phyloP scores from a whole-genome alignment of 352 stramenopile genomes.

The Pythium biforme region DNA sequence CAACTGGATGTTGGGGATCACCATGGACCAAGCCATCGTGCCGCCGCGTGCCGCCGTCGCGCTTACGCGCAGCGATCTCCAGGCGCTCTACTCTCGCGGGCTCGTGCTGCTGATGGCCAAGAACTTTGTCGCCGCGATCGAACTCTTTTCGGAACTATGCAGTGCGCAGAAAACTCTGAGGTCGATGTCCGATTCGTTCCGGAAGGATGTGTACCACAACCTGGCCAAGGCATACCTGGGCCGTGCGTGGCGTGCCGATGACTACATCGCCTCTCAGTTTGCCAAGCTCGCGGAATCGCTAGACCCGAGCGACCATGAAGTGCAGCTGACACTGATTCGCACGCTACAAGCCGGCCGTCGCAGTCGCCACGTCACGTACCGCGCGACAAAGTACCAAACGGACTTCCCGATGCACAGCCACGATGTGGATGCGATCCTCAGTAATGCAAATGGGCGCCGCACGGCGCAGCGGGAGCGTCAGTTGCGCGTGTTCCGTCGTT shows the following conservation, averaged over 20 bases:
- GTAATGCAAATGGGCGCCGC: neutral
- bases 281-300: slow-evolving; percentile 69
- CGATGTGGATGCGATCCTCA: slow-evolving; percentile 37
- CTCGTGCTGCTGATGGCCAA: slow-evolving; percentile 30
- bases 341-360: slow-evolving; percentile 45
- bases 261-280: slow-evolving; percentile 57
- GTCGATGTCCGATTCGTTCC: slow-evolving; percentile 33
- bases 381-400: slow-evolving; percentile 41
- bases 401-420: slow-evolving; percentile 43
- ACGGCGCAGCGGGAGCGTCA: slow-evolving; percentile 11
- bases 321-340: slow-evolving; percentile 63
- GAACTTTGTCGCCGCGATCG: slow-evolving; percentile 41
- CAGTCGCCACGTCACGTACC: slow-evolving; percentile 38
- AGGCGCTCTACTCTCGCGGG: slow-evolving; percentile 30
- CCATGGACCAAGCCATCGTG: slow-evolving; percentile 15
- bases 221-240: slow-evolving; percentile 65
- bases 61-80: slow-evolving; percentile 23
- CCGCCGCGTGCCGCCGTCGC: neutral
- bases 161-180: slow-evolving; percentile 3
- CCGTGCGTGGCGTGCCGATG: slow-evolving; percentile 64
- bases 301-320: slow-evolving; percentile 37
- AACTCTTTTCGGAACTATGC: slow-evolving; percentile 19
- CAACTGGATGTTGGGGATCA: slow-evolving; percentile 18
- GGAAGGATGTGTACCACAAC: slow-evolving; percentile 57
- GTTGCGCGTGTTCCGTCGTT: slow-evolving; percentile 11